A percentile compares a stretch with the other conserved stretches of the same genome.
phyloP scores from a whole-genome alignment of 805 yeast species.

The Metschnikowia picachoensis region DNA sequence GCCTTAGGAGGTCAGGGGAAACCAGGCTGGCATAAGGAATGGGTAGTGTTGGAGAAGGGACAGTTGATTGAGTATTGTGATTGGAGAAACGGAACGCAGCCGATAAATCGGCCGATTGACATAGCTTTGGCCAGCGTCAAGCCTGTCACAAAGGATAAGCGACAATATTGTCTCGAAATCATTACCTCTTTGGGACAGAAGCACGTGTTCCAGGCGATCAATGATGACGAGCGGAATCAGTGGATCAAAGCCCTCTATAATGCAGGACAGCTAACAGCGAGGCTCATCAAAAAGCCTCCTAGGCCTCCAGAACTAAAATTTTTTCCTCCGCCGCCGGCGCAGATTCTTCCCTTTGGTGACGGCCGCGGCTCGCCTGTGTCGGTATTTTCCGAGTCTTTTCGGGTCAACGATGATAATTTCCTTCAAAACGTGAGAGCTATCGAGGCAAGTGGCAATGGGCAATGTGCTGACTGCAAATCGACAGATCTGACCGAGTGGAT shows the following conservation, averaged over 20 bases:
- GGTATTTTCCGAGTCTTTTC: slow-evolving; percentile 21
- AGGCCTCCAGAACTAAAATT: slow-evolving; percentile 10
- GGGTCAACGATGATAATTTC: slow-evolving; percentile 22
- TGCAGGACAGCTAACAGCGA: slow-evolving; percentile 47
- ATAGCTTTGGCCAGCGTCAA: slow-evolving; percentile 64
- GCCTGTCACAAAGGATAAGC: slow-evolving; percentile 42
- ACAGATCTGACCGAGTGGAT: slow-evolving; percentile 77
- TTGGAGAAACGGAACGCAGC: slow-evolving; percentile 67
- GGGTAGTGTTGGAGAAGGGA: slow-evolving; percentile 75
- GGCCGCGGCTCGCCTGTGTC: slow-evolving; percentile 32
- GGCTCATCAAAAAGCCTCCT: slow-evolving; percentile 6
- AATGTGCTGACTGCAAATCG: slow-evolving; percentile 79
- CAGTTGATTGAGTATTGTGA: slow-evolving; percentile 67
- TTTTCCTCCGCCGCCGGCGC: slow-evolving; percentile 21
- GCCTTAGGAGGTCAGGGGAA: slow-evolving; percentile 58
- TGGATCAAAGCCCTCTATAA: slow-evolving; percentile 66
- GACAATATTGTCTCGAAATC: slow-evolving; percentile 68
- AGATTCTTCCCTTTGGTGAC: slow-evolving; percentile 4
- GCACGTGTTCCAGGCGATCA: slow-evolving; percentile 71
- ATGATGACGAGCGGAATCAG: slow-evolving; percentile 58
- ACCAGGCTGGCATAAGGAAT: slow-evolving; percentile 83
- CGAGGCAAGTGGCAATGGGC: slow-evolving; percentile 50
- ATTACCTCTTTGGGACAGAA: slow-evolving; percentile 63
- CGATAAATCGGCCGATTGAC: slow-evolving; percentile 65
- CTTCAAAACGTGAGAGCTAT: slow-evolving; percentile 37